Conservation (phyloP, 2,329 filamentous ascomycete species). For the Cercospora brassicicola region DNA sequence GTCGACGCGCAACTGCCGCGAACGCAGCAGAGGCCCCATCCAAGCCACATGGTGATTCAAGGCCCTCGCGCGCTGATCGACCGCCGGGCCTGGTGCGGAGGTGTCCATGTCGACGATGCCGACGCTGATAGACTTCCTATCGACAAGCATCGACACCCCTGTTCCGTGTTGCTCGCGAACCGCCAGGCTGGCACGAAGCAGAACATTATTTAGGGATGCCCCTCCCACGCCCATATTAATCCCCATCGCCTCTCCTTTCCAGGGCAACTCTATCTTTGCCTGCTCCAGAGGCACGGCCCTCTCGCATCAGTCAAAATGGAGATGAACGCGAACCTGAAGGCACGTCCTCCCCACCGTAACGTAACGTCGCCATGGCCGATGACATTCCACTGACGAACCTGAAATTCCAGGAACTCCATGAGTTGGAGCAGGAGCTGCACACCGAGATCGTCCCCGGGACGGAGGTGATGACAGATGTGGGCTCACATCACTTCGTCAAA, state of each 20-base stretch:
- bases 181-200: constrained; percentile 9
- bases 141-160: not conserved
- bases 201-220: constrained; percentile 12
- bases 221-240: constrained; percentile 5
- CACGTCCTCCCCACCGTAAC: constrained; percentile 11
- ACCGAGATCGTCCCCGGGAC: constrained; percentile 59
- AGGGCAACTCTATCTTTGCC: constrained; percentile 9
- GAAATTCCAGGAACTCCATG: constrained; percentile 43
- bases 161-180: not conserved
- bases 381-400: constrained; percentile 22
- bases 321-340: constrained; percentile 26
- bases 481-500: constrained; percentile 65
- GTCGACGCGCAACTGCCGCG: not conserved
- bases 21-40: not conserved
- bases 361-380: constrained; percentile 8
- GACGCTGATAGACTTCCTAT: not conserved
- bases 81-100: not conserved
- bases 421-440: constrained; percentile 55
- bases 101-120: not conserved
- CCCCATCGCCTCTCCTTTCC: constrained; percentile 9
- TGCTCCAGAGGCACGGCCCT: constrained; percentile 5
- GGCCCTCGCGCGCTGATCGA: not conserved
- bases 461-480: constrained; percentile 62
- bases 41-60: not conserved
- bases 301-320: constrained; percentile 19